Evolutionary conservation across 148 eudicot genomes (phyloP).

Genomic region (Camellia granthamiana): DNA sequence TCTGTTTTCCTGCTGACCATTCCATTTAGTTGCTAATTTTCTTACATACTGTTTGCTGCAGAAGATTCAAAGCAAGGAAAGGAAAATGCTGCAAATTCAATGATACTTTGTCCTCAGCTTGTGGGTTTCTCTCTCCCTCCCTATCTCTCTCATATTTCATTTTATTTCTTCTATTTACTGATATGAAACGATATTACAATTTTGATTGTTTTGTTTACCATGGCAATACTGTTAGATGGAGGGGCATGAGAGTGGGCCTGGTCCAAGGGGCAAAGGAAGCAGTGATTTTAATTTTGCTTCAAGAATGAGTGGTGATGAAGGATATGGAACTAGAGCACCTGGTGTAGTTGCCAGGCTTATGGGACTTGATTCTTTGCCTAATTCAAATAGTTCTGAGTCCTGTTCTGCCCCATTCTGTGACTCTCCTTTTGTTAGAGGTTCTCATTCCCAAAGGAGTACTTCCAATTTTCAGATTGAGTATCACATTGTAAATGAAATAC

Average conservation of each 20-base stretch:
- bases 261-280: slow-evolving; percentile 35
- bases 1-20: neutral
- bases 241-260: slow-evolving; percentile 42
- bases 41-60: slow-evolving; percentile 23
- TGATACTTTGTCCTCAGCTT: slow-evolving; percentile 37
- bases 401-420: slow-evolving; percentile 45
- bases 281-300: slow-evolving; percentile 39
- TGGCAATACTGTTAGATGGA: slow-evolving; percentile 40
- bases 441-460: slow-evolving; percentile 38
- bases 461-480: slow-evolving; percentile 39
- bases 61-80: slow-evolving; percentile 56
- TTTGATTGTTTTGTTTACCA: slow-evolving; percentile 11
- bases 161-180: neutral
- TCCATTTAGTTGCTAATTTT: neutral
- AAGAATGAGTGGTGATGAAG: slow-evolving; percentile 54
- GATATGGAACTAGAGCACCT: slow-evolving; percentile 59
- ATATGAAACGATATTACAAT: neutral
- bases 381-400: slow-evolving; percentile 43
- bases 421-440: slow-evolving; percentile 41
- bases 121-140: slow-evolving; percentile 41
- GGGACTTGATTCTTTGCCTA: slow-evolving; percentile 94
- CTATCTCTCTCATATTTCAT: neutral
- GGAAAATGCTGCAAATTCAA: slow-evolving; percentile 42
- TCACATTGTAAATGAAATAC: slow-evolving; percentile 31
- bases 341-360: slow-evolving; percentile 98